A percentile compares a stretch with the other conserved stretches of the same genome.
These are phyloP conservation scores for Cucurbitaria berberidis DNA, from an alignment of 2,329 filamentous ascomycete genomes.

Conservation along the genomic window DNA sequence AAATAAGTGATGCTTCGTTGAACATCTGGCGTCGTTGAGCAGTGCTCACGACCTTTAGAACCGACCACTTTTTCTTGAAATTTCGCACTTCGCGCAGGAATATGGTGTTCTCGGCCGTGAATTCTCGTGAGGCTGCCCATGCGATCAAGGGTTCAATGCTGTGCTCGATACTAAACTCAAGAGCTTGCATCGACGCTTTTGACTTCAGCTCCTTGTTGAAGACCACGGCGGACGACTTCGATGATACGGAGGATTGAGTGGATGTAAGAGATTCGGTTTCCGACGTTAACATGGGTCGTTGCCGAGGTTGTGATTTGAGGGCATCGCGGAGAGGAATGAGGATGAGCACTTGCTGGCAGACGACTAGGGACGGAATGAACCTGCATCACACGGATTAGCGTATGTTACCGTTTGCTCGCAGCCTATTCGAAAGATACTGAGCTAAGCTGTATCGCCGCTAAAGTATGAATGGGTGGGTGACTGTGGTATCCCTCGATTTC, in stretches of 20 bases:
- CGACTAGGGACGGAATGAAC: constrained; percentile 46
- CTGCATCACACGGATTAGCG: constrained; percentile 17
- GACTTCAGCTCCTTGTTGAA: constrained; percentile 39
- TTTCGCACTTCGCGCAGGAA: constrained; percentile 49
- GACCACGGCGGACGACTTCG: constrained; percentile 30
- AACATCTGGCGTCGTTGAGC: constrained; percentile 46
- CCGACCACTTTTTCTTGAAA: constrained; percentile 45
- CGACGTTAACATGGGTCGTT: constrained; percentile 25
- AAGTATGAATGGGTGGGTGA: not conserved
- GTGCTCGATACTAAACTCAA: constrained; percentile 44
- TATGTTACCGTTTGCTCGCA: not conserved
- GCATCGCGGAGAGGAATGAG: constrained; percentile 44
- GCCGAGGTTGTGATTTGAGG: constrained; percentile 25
- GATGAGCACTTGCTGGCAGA: constrained; percentile 47
- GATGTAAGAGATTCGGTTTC: constrained; percentile 38
- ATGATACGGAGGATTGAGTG: constrained; percentile 23
- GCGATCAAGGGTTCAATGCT: constrained; percentile 45
- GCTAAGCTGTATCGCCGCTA: constrained; percentile 1
- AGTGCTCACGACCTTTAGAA: constrained; percentile 34
- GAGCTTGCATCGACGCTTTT: constrained; percentile 46
- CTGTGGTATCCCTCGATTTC: not conserved
- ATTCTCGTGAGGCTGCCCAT: constrained; percentile 45
- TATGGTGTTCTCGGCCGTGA: constrained; percentile 48
- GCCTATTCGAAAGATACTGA: not conserved
- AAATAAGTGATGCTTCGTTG: constrained; percentile 47